A percentile compares a stretch with the other conserved stretches of the same genome.
Evolutionary conservation across 768 basidiomycete species (phyloP).

Genomic region (Tylopilus vinaceipallidus): DNA sequence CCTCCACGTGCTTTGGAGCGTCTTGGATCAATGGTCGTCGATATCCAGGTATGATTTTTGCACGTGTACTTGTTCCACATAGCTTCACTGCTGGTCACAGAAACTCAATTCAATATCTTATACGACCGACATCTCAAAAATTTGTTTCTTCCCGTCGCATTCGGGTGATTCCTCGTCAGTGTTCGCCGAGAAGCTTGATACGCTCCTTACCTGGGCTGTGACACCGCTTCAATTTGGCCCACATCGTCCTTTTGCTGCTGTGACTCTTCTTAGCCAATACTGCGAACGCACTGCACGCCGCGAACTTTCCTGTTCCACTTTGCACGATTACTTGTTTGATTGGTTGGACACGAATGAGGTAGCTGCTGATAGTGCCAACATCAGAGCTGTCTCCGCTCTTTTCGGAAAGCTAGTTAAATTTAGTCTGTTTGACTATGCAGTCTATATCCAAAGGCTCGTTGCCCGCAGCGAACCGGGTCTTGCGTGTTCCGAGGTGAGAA

Average conservation of each 20-base stretch:
- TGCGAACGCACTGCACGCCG: slow-evolving; percentile 62
- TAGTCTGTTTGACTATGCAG: slow-evolving; percentile 71
- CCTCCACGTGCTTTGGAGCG: slow-evolving; percentile 59
- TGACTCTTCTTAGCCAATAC: slow-evolving; percentile 64
- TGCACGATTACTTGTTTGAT: slow-evolving; percentile 77
- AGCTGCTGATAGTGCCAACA: slow-evolving; percentile 53
- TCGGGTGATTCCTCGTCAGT: slow-evolving; percentile 33
- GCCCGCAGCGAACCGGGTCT: slow-evolving; percentile 72
- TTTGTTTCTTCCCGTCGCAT: slow-evolving; percentile 57
- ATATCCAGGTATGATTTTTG: slow-evolving; percentile 42
- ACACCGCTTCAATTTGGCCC: slow-evolving; percentile 81
- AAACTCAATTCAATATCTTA: slow-evolving; percentile 75
- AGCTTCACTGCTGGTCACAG: slow-evolving; percentile 36
- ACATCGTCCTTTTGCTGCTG: slow-evolving; percentile 74
- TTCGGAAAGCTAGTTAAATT: slow-evolving; percentile 70
- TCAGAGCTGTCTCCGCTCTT: slow-evolving; percentile 60
- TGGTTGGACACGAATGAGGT: slow-evolving; percentile 74
- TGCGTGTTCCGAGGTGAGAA: slow-evolving; percentile 48
- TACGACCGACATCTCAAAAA: slow-evolving; percentile 54
- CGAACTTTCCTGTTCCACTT: slow-evolving; percentile 53
- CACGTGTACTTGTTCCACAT: neutral
- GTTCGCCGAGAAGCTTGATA: slow-evolving; percentile 69
- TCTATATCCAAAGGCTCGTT: slow-evolving; percentile 78
- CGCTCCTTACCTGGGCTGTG: slow-evolving; percentile 78
- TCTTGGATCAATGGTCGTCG: slow-evolving; percentile 58